Evolutionary conservation across 129 eudicot genomes (phyloP).

Genomic region (Erigeron canadensis): DNA sequence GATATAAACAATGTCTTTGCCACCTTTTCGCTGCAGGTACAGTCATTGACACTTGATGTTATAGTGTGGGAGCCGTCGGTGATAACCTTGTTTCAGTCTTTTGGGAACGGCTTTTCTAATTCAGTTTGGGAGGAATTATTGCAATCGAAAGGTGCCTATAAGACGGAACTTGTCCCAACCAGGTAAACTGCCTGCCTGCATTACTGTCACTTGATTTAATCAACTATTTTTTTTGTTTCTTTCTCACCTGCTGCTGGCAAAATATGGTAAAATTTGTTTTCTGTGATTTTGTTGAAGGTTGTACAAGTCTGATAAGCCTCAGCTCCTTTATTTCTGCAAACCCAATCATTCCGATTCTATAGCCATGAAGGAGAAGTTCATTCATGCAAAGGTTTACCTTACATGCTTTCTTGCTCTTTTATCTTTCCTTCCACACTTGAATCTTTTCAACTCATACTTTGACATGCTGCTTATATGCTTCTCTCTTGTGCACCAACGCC

Average conservation of each 20-base stretch:
- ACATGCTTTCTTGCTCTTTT: too few relatives aligned
- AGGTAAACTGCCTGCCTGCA: conserved; percentile 44
- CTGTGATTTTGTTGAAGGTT: conserved; percentile 47
- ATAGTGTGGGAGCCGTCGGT: conserved; percentile 99
- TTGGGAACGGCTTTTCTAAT: conserved; percentile 85
- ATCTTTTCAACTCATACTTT: too few relatives aligned
- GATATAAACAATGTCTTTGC: not conserved
- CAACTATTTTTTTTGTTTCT: not conserved
- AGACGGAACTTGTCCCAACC: conserved; percentile 68
- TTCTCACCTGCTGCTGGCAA: not conserved
- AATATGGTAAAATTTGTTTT: conserved; percentile 16
- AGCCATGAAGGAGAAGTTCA: conserved; percentile 85
- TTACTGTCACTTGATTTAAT: not conserved
- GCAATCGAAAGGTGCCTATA: conserved; percentile 74
- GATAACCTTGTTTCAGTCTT: conserved; percentile 78
- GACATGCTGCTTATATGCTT: too few relatives aligned
- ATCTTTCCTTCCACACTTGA: too few relatives aligned
- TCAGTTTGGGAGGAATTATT: conserved; percentile 92
- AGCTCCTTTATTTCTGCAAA: conserved; percentile 58
- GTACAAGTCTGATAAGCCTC: conserved; percentile 63
- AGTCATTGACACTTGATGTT: conserved; percentile 92
- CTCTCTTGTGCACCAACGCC: too few relatives aligned
- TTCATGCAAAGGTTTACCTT: conserved; percentile 74
- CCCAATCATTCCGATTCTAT: conserved; percentile 85
- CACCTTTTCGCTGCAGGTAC: conserved; percentile 52